Evolutionary conservation across 2,329 filamentous ascomycete species (phyloP).

Genomic region (Aureobasidium sp.): DNA sequence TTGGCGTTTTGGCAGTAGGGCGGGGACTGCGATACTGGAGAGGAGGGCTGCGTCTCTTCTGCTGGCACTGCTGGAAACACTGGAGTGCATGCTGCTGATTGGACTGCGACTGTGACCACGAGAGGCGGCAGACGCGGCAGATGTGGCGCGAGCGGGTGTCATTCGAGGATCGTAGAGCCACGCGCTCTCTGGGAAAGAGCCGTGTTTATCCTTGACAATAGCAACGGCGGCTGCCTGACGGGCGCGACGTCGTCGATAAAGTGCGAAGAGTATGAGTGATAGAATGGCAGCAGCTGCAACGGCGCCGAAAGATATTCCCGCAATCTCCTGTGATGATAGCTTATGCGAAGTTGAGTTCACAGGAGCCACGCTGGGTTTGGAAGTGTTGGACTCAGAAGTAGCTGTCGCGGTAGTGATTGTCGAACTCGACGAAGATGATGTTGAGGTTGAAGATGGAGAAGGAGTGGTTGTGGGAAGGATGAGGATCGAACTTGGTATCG

Average conservation of each 20-base stretch:
- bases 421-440: not conserved
- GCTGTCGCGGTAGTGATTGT: not conserved
- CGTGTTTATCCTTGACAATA: not conserved
- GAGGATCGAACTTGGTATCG: not conserved
- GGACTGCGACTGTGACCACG: not conserved
- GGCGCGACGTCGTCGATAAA: conserved; percentile 2
- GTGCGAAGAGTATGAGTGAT: not conserved
- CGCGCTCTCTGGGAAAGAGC: conserved; percentile 2
- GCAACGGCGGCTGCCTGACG: not conserved
- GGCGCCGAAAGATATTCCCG: conserved; percentile 1
- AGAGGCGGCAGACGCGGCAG: not conserved
- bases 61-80: not conserved
- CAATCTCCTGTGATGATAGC: not conserved
- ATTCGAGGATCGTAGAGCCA: conserved; percentile 11
- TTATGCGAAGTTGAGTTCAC: not conserved
- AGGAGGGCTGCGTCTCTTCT: not conserved
- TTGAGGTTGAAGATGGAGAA: not conserved
- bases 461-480: conserved; percentile 1
- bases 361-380: not conserved
- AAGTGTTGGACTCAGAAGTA: not conserved
- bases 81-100: not conserved
- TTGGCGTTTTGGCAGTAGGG: not conserved
- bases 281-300: not conserved
- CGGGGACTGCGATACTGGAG: not conserved
- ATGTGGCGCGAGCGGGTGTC: not conserved